These are phyloP conservation scores for Mortierella sp. DNA, from an alignment of 371 early-diverging fungal species.

Conservation along the genomic window DNA sequence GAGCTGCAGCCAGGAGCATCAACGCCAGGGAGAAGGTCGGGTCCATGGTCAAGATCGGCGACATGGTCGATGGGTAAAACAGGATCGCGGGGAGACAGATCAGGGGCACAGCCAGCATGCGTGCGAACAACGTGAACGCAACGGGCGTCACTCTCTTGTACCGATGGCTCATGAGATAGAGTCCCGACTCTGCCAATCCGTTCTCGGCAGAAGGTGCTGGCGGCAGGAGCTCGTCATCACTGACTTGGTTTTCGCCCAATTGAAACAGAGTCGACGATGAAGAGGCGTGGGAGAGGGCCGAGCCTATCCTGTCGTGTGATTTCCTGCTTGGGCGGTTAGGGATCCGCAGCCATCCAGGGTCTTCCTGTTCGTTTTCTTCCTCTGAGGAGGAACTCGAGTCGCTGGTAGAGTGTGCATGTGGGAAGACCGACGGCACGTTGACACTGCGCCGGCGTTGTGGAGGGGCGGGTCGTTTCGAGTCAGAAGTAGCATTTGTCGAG, in stretches of 20 bases:
- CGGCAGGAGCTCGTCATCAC: conserved; percentile 11
- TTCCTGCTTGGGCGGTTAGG: not conserved
- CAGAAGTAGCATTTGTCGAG: conserved; percentile 10
- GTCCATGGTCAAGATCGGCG: conserved; percentile 61
- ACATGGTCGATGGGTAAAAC: conserved; percentile 58
- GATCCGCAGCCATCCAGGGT: conserved; percentile 23
- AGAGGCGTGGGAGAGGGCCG: conserved; percentile 11
- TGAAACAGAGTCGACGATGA: conserved; percentile 22
- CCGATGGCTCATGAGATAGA: conserved; percentile 19
- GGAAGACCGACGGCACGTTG: conserved; percentile 17
- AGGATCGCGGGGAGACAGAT: conserved; percentile 61
- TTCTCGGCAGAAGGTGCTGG: conserved; percentile 6
- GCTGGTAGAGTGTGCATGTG: conserved; percentile 11
- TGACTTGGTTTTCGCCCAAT: not conserved
- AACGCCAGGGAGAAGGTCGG: conserved; percentile 65
- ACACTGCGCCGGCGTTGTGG: conserved; percentile 17
- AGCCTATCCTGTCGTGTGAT: conserved; percentile 5
- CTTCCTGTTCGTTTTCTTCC: conserved; percentile 17
- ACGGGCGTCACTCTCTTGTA: conserved; percentile 58
- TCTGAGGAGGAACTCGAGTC: conserved; percentile 28
- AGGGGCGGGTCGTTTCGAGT: not conserved
- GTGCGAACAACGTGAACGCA: conserved; percentile 55
- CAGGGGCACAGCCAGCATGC: conserved; percentile 64
- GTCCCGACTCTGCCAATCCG: conserved; percentile 10
- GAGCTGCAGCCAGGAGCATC: conserved; percentile 68